These are phyloP conservation scores for Pleurotus tuoliensis DNA, from an alignment of 768 basidiomycete genomes.

Conservation along the genomic window DNA sequence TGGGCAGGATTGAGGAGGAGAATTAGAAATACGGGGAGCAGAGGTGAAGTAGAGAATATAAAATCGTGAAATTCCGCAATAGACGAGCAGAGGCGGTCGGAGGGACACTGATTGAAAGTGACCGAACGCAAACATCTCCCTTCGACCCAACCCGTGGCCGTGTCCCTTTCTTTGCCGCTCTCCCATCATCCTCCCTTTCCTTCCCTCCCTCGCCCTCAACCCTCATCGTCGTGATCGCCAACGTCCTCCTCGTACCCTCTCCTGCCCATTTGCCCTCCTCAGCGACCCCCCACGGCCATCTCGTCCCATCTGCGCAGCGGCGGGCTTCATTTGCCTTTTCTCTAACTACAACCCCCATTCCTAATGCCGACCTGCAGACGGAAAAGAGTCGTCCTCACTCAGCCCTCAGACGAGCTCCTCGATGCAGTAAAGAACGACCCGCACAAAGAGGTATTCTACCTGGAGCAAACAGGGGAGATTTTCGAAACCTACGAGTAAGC, in stretches of 20 bases:
- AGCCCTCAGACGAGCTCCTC: slow-evolving; percentile 70
- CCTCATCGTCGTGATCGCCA: slow-evolving; percentile 21
- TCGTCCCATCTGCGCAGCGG: slow-evolving; percentile 11
- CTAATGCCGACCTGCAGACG: slow-evolving; percentile 85
- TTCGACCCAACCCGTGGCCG: slow-evolving; percentile 53
- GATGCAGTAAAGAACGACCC: slow-evolving; percentile 61
- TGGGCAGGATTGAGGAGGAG: too few relatives aligned
- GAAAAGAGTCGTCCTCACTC: slow-evolving; percentile 86
- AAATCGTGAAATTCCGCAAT: neutral
- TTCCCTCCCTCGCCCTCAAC: slow-evolving; percentile 35
- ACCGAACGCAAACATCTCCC: slow-evolving; percentile 16
- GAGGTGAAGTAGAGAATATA: neutral
- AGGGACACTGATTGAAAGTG: slow-evolving; percentile 4
- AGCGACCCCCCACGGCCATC: slow-evolving; percentile 12
- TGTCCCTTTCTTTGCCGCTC: slow-evolving; percentile 57
- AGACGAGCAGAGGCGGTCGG: slow-evolving; percentile 5
- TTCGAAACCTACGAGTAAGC: slow-evolving; percentile 95
- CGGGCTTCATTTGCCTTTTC: slow-evolving; percentile 13
- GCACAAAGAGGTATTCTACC: slow-evolving; percentile 81
- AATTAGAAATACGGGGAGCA: too few relatives aligned
- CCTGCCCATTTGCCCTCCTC: slow-evolving; percentile 17
- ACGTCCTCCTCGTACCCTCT: slow-evolving; percentile 33
- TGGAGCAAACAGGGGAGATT: slow-evolving; percentile 94
- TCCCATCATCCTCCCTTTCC: slow-evolving; percentile 40
- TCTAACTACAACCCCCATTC: slow-evolving; percentile 16